A percentile compares a stretch with the other conserved stretches of the same genome.
Conservation (phyloP, 148 eudicot genomes). For the Diospyros lotus region DNA sequence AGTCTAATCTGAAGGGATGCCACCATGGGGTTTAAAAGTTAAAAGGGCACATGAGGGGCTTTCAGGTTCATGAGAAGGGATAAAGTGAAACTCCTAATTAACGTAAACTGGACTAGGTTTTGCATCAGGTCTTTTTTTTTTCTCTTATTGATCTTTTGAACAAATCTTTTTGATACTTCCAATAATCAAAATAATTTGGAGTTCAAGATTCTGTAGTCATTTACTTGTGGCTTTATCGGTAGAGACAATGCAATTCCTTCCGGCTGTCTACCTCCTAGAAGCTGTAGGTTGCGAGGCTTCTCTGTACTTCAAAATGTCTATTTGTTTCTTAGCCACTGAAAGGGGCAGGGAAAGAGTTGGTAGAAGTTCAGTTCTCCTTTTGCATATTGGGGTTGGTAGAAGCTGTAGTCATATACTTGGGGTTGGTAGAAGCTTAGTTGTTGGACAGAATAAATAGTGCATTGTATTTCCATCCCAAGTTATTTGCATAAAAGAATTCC, state of each 20-base stretch:
- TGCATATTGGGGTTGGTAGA: neutral
- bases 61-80: no score
- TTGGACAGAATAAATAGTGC: no score
- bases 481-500: neutral
- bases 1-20: no score
- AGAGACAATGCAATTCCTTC: neutral
- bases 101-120: no score
- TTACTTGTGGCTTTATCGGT: neutral
- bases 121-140: no score
- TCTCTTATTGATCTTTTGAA: no score
- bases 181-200: no score
- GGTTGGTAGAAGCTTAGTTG: neutral
- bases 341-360: neutral
- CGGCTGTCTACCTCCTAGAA: neutral
- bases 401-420: neutral
- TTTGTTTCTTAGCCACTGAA: slow-evolving; percentile 3
- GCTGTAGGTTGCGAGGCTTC: neutral
- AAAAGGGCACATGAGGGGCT: no score
- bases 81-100: no score
- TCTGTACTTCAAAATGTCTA: neutral
- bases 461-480: neutral
- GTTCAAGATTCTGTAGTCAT: neutral
- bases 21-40: no score
- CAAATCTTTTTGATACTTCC: no score
- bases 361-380: neutral